Base-by-base conservation (phyloP, 2,329 filamentous ascomycete genomes). In the Orbilia oligospora region DNA sequence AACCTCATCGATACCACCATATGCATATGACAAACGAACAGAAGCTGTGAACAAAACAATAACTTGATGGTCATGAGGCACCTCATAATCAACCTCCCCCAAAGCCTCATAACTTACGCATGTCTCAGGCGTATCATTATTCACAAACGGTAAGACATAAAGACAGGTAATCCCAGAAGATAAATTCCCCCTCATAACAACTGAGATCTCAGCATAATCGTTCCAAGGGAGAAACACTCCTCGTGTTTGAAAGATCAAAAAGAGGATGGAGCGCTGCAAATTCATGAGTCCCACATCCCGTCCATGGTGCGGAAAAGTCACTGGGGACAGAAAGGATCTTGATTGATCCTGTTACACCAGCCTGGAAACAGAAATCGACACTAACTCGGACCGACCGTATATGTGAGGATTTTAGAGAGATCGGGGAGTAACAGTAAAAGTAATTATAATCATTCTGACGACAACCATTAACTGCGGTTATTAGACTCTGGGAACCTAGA, bases 181-280 rank as follows among this genome's bases (percentile, higher is more conserved):
- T 3, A 64, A 36, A 46, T 64, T 64, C 0, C 58, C 38, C 38
- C 18, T 64, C 9, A 64, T 63, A 44, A 63, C 56, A 4, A 30
- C 20, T 30, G 27, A 30, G 5, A n/a, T 16, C 9, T 30, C 22
- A 16, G 14, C 6, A 44, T 3, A 2, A 14, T 44, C 4, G 10
- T 44, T 20, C 27, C 27, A 6, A 30, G 3, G 1, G 3, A 44
- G 9, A 36, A 9, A 36, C 38, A 20, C 6, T 6, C 4, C 9
- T 2, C n/a, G 6, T 41, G 12, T 41, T 41, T 12, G 44, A 9
- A 20, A 2, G n/a, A 20, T 46, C 44, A 5, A 46, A 46, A 46
- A 46, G 44, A 46, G 44, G n/a, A 16, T 46, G n/a, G n/a, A 46
- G n/a, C n/a, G 44, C n/a, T 9, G 18, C n/a, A 20, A 46, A 46